Percentiles rank a stretch among this genome's conserved stretches.
Evolutionary conservation across 2,329 filamentous ascomycete species (phyloP).

Genomic region (Rhexocercosporidium sp.): DNA sequence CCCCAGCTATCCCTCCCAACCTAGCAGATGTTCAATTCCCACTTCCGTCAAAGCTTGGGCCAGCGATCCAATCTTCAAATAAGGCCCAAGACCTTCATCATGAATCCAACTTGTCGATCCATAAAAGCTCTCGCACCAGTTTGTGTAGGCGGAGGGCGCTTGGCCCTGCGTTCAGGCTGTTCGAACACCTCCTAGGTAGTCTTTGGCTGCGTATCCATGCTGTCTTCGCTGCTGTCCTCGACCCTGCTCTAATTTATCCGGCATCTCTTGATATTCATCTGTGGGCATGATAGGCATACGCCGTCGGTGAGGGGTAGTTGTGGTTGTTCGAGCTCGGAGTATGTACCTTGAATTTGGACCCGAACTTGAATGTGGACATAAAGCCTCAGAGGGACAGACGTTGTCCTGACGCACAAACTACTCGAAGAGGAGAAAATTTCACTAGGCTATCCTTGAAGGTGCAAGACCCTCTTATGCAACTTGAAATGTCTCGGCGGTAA

Average conservation of each 20-base stretch:
- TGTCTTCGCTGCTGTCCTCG: background rate
- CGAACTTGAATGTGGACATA: too few relatives aligned
- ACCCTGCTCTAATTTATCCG: too few relatives aligned
- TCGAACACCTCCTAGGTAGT: background rate
- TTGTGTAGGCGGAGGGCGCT: background rate
- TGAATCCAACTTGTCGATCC: background rate
- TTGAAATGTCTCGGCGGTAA: too few relatives aligned
- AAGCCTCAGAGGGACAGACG: too few relatives aligned
- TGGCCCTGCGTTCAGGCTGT: background rate
- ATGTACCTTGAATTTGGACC: too few relatives aligned
- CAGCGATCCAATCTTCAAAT: background rate
- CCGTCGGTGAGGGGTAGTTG: too few relatives aligned
- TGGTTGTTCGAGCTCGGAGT: too few relatives aligned
- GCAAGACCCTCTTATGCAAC: too few relatives aligned
- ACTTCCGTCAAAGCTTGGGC: background rate
- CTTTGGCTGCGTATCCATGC: background rate
- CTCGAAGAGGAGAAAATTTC: too few relatives aligned
- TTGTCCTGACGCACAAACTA: too few relatives aligned
- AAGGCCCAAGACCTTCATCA: background rate
- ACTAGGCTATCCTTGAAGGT: too few relatives aligned
- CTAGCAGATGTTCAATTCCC: background rate
- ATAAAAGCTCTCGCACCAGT: background rate
- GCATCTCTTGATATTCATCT: slow-evolving; percentile 37
- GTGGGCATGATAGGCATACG: too few relatives aligned
- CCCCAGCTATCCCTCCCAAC: background rate